Percentiles rank a stretch among this genome's conserved stretches.
Evolutionary conservation across 257 asterid genomes (phyloP).

Genomic region (Solanum appendiculatum): DNA sequence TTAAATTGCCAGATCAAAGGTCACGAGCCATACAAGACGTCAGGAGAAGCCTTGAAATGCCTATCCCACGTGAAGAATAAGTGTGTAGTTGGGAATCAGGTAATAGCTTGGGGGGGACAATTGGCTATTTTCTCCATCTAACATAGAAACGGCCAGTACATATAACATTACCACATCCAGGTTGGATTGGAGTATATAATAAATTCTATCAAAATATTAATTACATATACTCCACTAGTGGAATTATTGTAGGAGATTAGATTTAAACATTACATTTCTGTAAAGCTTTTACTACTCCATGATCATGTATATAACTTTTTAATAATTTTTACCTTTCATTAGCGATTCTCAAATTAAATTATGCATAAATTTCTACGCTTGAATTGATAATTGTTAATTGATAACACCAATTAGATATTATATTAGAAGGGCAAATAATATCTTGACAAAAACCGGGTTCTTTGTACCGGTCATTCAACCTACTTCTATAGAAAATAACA

Average conservation of each 20-base stretch:
- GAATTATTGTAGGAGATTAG: neutral
- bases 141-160: neutral
- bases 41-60: conserved; percentile 2
- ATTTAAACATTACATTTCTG: neutral
- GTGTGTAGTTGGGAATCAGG: too few species aligned
- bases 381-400: too few species aligned
- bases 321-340: neutral
- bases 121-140: too few species aligned
- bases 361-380: too few species aligned
- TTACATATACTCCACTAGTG: neutral
- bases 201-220: neutral
- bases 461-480: too few species aligned
- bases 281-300: neutral
- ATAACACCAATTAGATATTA: too few species aligned
- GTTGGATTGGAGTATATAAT: neutral
- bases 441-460: too few species aligned
- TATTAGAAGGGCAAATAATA: too few species aligned
- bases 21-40: conserved; percentile 3
- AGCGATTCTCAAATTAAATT: neutral
- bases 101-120: too few species aligned
- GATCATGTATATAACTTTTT: neutral
- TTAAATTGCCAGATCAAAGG: neutral
- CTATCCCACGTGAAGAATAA: neutral
- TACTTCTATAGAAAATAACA: too few species aligned
- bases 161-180: neutral